Percentiles rank a stretch among this genome's conserved stretches.
Conservation (phyloP, 2,329 filamentous ascomycete species). For the Leptographium lundbergii region DNA sequence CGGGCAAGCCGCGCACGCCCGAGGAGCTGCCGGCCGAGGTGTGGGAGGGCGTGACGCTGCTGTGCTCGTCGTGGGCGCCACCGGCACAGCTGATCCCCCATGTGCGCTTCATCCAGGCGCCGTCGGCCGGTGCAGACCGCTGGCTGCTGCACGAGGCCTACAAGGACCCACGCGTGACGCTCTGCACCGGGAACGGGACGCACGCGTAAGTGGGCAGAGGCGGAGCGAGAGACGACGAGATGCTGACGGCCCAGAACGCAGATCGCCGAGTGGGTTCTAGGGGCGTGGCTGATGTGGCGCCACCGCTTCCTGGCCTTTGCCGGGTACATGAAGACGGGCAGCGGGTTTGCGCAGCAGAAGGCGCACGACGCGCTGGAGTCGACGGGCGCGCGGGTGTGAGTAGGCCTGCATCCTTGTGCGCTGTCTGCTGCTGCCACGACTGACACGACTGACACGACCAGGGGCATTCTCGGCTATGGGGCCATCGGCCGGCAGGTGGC, state of each 20-base stretch:
- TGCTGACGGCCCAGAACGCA: constrained; percentile 15
- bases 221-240: background rate
- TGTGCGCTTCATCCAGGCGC: constrained; percentile 31
- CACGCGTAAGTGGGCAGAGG: constrained; percentile 24
- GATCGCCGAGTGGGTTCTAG: constrained; percentile 20
- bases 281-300: constrained; percentile 15
- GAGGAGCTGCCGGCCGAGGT: constrained; percentile 17
- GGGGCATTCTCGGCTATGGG: constrained; percentile 30
- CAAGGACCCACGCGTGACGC: constrained; percentile 14
- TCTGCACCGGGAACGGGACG: constrained; percentile 26
- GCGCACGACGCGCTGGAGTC: constrained; percentile 17
- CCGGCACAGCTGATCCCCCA: constrained; percentile 18
- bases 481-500: constrained; percentile 31
- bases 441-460: constrained; percentile 2
- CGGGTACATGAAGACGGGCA: constrained; percentile 9
- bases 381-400: constrained; percentile 22
- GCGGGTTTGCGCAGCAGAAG: constrained; percentile 2
- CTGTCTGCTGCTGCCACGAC: background rate
- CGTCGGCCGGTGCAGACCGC: constrained; percentile 29
- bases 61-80: constrained; percentile 21
- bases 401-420: background rate
- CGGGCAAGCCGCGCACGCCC: constrained; percentile 9
- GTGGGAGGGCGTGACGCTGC: constrained; percentile 29
- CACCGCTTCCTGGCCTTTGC: constrained; percentile 11
- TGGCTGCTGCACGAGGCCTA: constrained; percentile 25